These are phyloP conservation scores for Blastocrithidia nonstop DNA, from an alignment of 208 protist species.

Conservation along the genomic window DNA sequence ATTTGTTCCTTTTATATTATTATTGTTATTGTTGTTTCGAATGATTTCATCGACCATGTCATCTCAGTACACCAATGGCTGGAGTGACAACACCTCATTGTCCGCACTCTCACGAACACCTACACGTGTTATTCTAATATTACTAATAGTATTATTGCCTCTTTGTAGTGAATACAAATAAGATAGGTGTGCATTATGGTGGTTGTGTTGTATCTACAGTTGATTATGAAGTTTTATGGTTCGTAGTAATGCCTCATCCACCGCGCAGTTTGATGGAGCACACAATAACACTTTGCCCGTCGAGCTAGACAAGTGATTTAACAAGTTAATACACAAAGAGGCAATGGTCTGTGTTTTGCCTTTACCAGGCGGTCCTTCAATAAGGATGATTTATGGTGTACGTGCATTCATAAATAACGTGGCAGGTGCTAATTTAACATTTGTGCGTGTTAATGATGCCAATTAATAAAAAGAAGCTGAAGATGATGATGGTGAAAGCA, in stretches of 20 bases:
- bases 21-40: background rate
- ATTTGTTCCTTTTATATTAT: conserved; percentile 7
- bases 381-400: conserved; percentile 37
- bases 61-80: conserved; percentile 46
- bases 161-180: background rate
- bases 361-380: conserved; percentile 81
- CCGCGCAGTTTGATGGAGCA: conserved; percentile 74
- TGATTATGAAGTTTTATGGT: conserved; percentile 23
- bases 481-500: background rate
- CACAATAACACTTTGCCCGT: conserved; percentile 47
- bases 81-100: conserved; percentile 22
- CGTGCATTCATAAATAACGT: background rate
- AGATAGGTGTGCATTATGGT: background rate
- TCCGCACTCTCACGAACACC: conserved; percentile 50
- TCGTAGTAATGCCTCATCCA: conserved; percentile 70
- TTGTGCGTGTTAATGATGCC: background rate
- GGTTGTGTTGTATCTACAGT: background rate
- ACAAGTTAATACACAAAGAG: conserved; percentile 41
- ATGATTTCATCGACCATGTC: conserved; percentile 11
- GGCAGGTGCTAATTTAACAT: background rate
- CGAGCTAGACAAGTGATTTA: conserved; percentile 21
- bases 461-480: background rate
- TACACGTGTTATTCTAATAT: conserved; percentile 14
- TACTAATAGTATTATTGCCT: background rate
- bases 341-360: conserved; percentile 86